Evolutionary conservation across 2,329 filamentous ascomycete species (phyloP).

Genomic region (Trichoderma atrobrunneum): DNA sequence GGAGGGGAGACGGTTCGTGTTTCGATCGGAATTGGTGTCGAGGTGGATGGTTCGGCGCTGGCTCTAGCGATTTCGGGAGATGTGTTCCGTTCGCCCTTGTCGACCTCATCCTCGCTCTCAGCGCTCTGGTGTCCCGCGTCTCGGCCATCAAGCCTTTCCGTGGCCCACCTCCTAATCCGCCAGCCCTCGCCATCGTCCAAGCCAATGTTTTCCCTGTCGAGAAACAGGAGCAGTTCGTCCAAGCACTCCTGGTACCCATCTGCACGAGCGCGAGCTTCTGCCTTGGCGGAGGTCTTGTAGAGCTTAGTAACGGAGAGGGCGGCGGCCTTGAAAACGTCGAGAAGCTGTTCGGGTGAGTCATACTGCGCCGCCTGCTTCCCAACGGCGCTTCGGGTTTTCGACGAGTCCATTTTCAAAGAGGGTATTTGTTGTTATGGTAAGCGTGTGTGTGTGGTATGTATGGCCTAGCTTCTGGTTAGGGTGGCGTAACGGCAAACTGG

Average conservation of each 20-base stretch:
- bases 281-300: slow-evolving; percentile 84
- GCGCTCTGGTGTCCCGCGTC: slow-evolving; percentile 52
- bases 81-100: slow-evolving; percentile 59
- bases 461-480: not conserved
- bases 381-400: slow-evolving; percentile 21
- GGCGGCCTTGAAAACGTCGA: slow-evolving; percentile 87
- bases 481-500: slow-evolving; percentile 4
- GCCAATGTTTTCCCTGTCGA: slow-evolving; percentile 79
- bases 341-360: slow-evolving; percentile 61
- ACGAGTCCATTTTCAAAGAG: slow-evolving; percentile 18
- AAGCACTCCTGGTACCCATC: slow-evolving; percentile 93
- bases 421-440: not conserved
- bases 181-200: slow-evolving; percentile 74
- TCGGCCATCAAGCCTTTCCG: slow-evolving; percentile 65
- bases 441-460: not conserved
- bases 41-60: slow-evolving; percentile 39
- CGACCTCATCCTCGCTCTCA: slow-evolving; percentile 68
- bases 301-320: slow-evolving; percentile 93
- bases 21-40: slow-evolving; percentile 22
- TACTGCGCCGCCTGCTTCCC: slow-evolving; percentile 33
- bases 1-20: slow-evolving; percentile 26
- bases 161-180: slow-evolving; percentile 61
- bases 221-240: slow-evolving; percentile 80
- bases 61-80: slow-evolving; percentile 57
- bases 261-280: slow-evolving; percentile 69